Percentiles rank a stretch among this genome's conserved stretches.
These are phyloP conservation scores for Geotrichum phurueaensis DNA, from an alignment of 1,139 yeast species.

Conservation along the genomic window DNA sequence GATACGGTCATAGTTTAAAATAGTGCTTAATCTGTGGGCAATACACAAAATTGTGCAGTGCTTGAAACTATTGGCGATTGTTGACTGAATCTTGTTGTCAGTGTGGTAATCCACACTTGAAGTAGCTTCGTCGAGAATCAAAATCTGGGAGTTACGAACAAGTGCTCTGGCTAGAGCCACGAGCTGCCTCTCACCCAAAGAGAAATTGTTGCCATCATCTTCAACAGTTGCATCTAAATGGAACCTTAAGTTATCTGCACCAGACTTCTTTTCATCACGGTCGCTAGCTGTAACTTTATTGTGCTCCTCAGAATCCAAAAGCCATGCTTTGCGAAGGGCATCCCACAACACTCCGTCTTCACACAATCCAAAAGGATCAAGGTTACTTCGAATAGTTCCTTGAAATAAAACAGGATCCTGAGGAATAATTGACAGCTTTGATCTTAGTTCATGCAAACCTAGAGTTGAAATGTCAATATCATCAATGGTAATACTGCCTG, in stretches of 20 bases:
- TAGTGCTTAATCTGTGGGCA: slow-evolving; percentile 72
- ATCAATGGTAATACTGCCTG: slow-evolving; percentile 53
- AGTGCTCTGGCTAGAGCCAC: slow-evolving; percentile 72
- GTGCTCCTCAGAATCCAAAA: slow-evolving; percentile 43
- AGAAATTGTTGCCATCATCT: slow-evolving; percentile 69
- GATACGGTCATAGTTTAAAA: slow-evolving; percentile 57
- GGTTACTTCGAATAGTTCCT: slow-evolving; percentile 58
- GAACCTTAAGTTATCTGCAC: slow-evolving; percentile 43
- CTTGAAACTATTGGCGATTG: slow-evolving; percentile 55
- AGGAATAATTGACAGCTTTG: slow-evolving; percentile 61
- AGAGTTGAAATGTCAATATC: slow-evolving; percentile 52
- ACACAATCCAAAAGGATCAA: slow-evolving; percentile 57
- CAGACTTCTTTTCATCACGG: slow-evolving; percentile 18
- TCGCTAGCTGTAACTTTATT: slow-evolving; percentile 21
- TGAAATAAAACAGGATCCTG: slow-evolving; percentile 71
- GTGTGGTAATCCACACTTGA: slow-evolving; percentile 78
- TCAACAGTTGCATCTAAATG: slow-evolving; percentile 61
- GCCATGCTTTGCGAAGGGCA: slow-evolving; percentile 57
- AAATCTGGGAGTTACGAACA: slow-evolving; percentile 57
- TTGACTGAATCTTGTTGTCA: slow-evolving; percentile 61
- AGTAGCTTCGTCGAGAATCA: slow-evolving; percentile 77
- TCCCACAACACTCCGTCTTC: slow-evolving; percentile 53
- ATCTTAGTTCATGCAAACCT: slow-evolving; percentile 54
- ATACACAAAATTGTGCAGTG: slow-evolving; percentile 69
- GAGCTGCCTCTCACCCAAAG: slow-evolving; percentile 72